Conservation (phyloP, 2,329 filamentous ascomycete genomes). For the Claviceps paspali region DNA sequence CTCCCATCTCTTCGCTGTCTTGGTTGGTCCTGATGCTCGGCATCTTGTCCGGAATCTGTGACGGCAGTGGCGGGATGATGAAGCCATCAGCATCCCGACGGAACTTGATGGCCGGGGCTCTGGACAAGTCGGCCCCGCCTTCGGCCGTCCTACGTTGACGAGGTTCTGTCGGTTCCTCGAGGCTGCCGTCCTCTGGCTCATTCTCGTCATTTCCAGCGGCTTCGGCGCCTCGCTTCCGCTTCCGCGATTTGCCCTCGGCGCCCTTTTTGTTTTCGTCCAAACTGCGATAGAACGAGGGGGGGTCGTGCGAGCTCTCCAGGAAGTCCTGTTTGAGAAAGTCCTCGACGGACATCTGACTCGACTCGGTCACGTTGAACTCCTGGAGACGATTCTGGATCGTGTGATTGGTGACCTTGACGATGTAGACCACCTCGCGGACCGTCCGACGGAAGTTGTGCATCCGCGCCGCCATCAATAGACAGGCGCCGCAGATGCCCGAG, state of each 20-base stretch:
- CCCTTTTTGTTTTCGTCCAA: constrained; percentile 42
- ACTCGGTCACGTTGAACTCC: constrained; percentile 81
- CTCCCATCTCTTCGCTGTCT: constrained; percentile 9
- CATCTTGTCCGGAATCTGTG: constrained; percentile 20
- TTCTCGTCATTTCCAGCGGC: constrained; percentile 9
- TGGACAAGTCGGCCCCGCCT: constrained; percentile 20
- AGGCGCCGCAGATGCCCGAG: constrained; percentile 86
- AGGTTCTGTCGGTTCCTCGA: not conserved
- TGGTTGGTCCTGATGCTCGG: constrained; percentile 7
- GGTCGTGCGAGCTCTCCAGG: constrained; percentile 60
- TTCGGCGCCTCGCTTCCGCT: constrained; percentile 25
- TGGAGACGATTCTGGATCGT: constrained; percentile 84
- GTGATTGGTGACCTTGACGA: constrained; percentile 88
- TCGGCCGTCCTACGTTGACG: constrained; percentile 10
- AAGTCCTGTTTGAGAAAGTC: constrained; percentile 64
- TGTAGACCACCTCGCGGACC: constrained; percentile 88
- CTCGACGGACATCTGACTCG: constrained; percentile 70
- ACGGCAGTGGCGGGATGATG: constrained; percentile 41
- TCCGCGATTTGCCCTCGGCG: constrained; percentile 31
- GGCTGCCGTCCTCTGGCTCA: constrained; percentile 6
- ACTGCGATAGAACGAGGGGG: constrained; percentile 65
- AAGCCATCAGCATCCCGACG: constrained; percentile 54
- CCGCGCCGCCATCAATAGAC: constrained; percentile 82
- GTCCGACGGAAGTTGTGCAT: constrained; percentile 98
- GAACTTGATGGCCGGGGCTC: constrained; percentile 20